Evolutionary conservation across 164 flowering plant genomes (phyloP).

Genomic region (Magnolia officinalis): DNA sequence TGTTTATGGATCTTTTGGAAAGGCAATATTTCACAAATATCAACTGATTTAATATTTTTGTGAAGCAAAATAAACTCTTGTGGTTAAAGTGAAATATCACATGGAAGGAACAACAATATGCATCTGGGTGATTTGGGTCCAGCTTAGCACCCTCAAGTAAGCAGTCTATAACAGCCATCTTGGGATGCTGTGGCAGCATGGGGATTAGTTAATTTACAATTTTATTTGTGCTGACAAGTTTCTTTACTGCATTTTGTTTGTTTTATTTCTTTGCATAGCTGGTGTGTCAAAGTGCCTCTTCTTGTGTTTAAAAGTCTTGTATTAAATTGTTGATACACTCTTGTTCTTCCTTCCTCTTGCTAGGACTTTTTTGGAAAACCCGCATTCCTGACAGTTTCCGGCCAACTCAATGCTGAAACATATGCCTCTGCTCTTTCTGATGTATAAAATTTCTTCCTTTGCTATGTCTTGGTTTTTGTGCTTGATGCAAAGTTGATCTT

Average conservation of each 20-base stretch:
- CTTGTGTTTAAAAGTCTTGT: background rate
- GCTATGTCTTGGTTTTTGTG: background rate
- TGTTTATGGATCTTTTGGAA: background rate
- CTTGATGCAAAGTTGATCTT: background rate
- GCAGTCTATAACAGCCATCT: too few species aligned
- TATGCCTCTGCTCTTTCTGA: conserved; percentile 95
- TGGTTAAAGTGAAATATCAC: too few species aligned
- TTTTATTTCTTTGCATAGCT: too few species aligned
- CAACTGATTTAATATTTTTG: too few species aligned
- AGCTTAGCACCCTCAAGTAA: too few species aligned
- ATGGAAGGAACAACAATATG: too few species aligned
- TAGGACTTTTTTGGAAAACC: conserved; percentile 98
- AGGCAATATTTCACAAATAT: background rate
- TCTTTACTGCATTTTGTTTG: too few species aligned
- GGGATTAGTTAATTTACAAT: too few species aligned
- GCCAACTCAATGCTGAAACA: conserved; percentile 98
- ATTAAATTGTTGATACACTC: background rate
- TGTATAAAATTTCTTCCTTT: conserved; percentile 39
- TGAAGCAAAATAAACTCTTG: too few species aligned
- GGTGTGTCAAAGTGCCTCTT: background rate
- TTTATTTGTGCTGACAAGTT: too few species aligned
- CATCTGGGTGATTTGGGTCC: too few species aligned
- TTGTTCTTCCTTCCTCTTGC: conserved; percentile 5
- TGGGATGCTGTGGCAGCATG: too few species aligned
- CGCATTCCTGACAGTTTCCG: conserved; percentile 98